Evolutionary conservation across 1,284 basidiomycete genomes (phyloP).

Genomic region (Puccinia coronata): DNA sequence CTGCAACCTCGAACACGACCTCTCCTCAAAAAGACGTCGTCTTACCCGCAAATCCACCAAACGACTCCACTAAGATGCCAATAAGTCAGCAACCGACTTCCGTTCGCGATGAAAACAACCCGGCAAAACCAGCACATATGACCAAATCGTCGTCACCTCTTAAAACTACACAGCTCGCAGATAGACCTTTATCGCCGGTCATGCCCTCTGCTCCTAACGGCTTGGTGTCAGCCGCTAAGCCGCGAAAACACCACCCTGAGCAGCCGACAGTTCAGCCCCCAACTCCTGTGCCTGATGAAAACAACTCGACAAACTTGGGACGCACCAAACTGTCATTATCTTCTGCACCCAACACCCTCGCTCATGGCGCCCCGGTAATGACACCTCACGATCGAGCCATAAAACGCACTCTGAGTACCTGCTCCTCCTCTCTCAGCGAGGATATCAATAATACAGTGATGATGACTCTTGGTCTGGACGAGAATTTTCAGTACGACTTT

Average conservation of each 20-base stretch:
- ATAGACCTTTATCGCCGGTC: too few relatives aligned
- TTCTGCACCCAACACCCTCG: not conserved
- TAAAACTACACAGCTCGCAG: not conserved
- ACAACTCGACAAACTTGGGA: not conserved
- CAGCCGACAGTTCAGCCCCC: not conserved
- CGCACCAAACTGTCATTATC: not conserved
- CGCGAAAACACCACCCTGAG: not conserved
- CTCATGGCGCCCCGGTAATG: not conserved
- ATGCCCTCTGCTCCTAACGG: too few relatives aligned
- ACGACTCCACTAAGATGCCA: not conserved
- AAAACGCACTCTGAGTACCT: not conserved
- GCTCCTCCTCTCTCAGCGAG: constrained; percentile 11
- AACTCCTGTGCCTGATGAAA: not conserved
- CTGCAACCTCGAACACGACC: not conserved
- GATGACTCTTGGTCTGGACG: constrained; percentile 16
- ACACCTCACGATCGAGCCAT: not conserved
- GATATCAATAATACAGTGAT: constrained; percentile 16
- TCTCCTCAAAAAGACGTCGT: not conserved
- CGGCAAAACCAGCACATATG: not conserved
- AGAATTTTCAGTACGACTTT: not conserved
- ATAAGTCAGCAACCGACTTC: not conserved
- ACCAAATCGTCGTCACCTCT: not conserved
- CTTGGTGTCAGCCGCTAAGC: not conserved
- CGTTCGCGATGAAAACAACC: not conserved
- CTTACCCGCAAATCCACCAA: not conserved